A percentile compares a stretch with the other conserved stretches of the same genome.
phyloP scores from a whole-genome alignment of 495 filamentous ascomycete species.

The Penicillium goetzii region DNA sequence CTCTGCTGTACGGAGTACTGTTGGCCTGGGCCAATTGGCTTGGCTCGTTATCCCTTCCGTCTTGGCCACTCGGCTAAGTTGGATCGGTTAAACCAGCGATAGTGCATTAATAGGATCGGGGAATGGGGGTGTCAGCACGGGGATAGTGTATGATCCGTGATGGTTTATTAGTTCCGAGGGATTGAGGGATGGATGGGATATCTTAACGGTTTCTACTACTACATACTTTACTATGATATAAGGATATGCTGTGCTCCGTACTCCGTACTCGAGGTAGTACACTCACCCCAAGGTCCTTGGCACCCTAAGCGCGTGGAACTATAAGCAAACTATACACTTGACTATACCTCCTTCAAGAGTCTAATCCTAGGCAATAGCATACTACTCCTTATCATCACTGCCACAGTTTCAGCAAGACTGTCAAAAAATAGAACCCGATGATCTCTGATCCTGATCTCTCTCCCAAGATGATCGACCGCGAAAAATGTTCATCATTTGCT shows the following conservation, averaged over 20 bases:
- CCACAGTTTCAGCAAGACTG: neutral
- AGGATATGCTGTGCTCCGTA: too few relatives aligned
- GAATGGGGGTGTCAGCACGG: neutral
- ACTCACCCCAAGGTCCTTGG: neutral
- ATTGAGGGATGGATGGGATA: neutral
- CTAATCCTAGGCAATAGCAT: neutral
- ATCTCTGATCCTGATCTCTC: neutral
- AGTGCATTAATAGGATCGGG: neutral
- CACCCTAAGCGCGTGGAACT: neutral
- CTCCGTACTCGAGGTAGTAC: neutral
- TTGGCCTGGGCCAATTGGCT: conserved; percentile 11
- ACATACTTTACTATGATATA: too few relatives aligned
- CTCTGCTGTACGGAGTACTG: neutral
- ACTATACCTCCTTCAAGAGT: neutral
- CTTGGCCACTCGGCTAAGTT: conserved; percentile 19
- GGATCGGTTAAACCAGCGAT: neutral
- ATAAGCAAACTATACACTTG: conserved; percentile 1
- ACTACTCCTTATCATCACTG: neutral
- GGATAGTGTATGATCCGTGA: neutral
- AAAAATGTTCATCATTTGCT: conserved; percentile 9
- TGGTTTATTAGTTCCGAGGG: neutral
- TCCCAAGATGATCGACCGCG: conserved; percentile 8
- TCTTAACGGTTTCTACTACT: neutral
- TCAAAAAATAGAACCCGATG: neutral
- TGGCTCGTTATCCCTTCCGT: conserved; percentile 23